A percentile compares a stretch with the other conserved stretches of the same genome.
Evolutionary conservation across 1,139 yeast species (phyloP).

Genomic region (Pichia sp.): DNA sequence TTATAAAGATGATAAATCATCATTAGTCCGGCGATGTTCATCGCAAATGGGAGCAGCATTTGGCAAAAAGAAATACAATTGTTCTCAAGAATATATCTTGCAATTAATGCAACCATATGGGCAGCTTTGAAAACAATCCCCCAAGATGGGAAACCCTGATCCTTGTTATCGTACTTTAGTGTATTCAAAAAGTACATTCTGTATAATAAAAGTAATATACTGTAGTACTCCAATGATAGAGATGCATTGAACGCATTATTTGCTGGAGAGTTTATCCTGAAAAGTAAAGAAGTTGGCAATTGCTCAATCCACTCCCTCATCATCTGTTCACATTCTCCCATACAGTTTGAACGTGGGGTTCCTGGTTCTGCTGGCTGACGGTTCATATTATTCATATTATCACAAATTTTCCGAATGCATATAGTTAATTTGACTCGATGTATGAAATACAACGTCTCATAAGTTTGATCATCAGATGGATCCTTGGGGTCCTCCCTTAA

Average conservation of each 20-base stretch:
- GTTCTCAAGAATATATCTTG: conserved; percentile 64
- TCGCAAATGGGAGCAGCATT: conserved; percentile 46
- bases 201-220: conserved; percentile 66
- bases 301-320: conserved; percentile 78
- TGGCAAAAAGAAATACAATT: conserved; percentile 60
- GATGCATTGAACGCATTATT: conserved; percentile 56
- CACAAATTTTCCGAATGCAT: conserved; percentile 58
- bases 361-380: background rate
- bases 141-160: conserved; percentile 67
- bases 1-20: conserved; percentile 55
- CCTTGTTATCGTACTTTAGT: conserved; percentile 58
- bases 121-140: conserved; percentile 84
- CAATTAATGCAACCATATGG: conserved; percentile 67
- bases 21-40: conserved; percentile 68
- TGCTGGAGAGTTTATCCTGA: conserved; percentile 48
- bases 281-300: conserved; percentile 59
- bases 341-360: background rate
- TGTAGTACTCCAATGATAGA: conserved; percentile 70
- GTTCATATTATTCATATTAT: background rate
- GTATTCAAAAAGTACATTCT: conserved; percentile 64
- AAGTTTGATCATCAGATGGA: conserved; percentile 24
- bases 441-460: conserved; percentile 44
- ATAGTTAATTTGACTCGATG: conserved; percentile 65
- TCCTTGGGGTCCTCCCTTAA: conserved; percentile 54
- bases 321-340: conserved; percentile 64